These are phyloP conservation scores for Euphorbia pulcherrima DNA, from an alignment of 345 rosid genomes.

Conservation along the genomic window DNA sequence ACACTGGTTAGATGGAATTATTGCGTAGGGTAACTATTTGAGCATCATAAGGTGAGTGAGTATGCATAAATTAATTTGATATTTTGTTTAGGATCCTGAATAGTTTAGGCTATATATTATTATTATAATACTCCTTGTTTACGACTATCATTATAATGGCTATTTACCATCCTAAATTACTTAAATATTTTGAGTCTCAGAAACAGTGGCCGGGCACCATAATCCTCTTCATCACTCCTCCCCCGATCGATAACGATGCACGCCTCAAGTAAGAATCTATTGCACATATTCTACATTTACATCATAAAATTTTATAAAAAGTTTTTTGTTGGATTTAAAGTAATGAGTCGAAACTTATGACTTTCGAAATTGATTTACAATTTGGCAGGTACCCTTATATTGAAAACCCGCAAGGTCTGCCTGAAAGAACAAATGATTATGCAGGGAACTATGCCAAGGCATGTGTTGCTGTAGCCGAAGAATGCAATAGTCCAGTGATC, in stretches of 20 bases:
- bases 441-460: slow-evolving; percentile 68
- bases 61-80: too few relatives aligned
- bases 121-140: too few relatives aligned
- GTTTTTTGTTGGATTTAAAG: neutral
- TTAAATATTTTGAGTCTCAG: slow-evolving; percentile 27
- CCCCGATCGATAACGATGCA: slow-evolving; percentile 83
- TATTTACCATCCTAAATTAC: too few relatives aligned
- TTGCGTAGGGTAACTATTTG: too few relatives aligned
- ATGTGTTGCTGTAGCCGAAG: slow-evolving; percentile 50
- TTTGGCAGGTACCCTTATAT: slow-evolving; percentile 56
- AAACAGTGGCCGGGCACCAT: slow-evolving; percentile 56
- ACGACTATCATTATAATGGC: too few relatives aligned
- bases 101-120: too few relatives aligned
- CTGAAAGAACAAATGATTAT: slow-evolving; percentile 90
- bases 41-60: too few relatives aligned
- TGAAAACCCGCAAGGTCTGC: slow-evolving; percentile 55
- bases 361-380: neutral
- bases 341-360: neutral
- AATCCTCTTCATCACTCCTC: slow-evolving; percentile 71
- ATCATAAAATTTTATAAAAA: neutral
- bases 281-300: neutral
- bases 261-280: slow-evolving; percentile 53
- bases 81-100: too few relatives aligned
- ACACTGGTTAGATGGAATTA: too few relatives aligned
- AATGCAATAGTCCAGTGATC: slow-evolving; percentile 46